phyloP scores from a whole-genome alignment of 805 yeast genomes.

The Hanseniaspora hatyaiensis region DNA sequence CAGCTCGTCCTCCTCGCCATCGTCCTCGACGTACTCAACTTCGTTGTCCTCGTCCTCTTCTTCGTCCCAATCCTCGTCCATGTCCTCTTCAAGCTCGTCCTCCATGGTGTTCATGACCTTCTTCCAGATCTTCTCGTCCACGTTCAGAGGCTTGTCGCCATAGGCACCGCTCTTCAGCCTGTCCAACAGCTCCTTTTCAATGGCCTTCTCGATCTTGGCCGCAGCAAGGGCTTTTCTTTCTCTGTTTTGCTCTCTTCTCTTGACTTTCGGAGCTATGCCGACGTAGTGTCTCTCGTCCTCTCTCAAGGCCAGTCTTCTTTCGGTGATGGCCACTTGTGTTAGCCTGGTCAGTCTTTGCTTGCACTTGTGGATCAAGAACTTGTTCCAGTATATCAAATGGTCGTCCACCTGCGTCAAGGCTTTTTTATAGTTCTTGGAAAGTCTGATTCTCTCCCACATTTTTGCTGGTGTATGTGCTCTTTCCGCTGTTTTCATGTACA shows the following conservation, averaged over 20 bases:
- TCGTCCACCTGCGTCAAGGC: slow-evolving; percentile 84
- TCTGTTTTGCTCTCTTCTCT: slow-evolving; percentile 84
- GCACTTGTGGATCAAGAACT: slow-evolving; percentile 80
- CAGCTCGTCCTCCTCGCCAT: slow-evolving; percentile 75
- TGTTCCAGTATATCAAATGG: slow-evolving; percentile 84
- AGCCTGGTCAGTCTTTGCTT: slow-evolving; percentile 90
- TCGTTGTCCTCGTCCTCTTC: slow-evolving; percentile 45
- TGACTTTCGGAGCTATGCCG: slow-evolving; percentile 85
- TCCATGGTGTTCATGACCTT: slow-evolving; percentile 78
- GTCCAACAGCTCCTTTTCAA: slow-evolving; percentile 87
- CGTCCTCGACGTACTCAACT: slow-evolving; percentile 81
- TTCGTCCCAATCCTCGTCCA: slow-evolving; percentile 37
- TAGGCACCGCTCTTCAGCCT: slow-evolving; percentile 95
- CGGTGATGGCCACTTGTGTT: slow-evolving; percentile 91
- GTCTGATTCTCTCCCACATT: slow-evolving; percentile 87
- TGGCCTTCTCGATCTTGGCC: slow-evolving; percentile 91
- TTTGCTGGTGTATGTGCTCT: slow-evolving; percentile 91
- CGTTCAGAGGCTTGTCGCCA: slow-evolving; percentile 95
- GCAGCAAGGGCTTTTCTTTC: slow-evolving; percentile 95
- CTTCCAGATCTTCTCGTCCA: slow-evolving; percentile 92
- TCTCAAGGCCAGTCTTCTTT: slow-evolving; percentile 79
- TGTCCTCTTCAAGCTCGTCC: slow-evolving; percentile 39
- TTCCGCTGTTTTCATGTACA: slow-evolving; percentile 95
- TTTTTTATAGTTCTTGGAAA: slow-evolving; percentile 76
- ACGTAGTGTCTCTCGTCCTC: slow-evolving; percentile 90